Conservation (phyloP, 2,329 filamentous ascomycete genomes). For the Endocalyx cinctus region DNA sequence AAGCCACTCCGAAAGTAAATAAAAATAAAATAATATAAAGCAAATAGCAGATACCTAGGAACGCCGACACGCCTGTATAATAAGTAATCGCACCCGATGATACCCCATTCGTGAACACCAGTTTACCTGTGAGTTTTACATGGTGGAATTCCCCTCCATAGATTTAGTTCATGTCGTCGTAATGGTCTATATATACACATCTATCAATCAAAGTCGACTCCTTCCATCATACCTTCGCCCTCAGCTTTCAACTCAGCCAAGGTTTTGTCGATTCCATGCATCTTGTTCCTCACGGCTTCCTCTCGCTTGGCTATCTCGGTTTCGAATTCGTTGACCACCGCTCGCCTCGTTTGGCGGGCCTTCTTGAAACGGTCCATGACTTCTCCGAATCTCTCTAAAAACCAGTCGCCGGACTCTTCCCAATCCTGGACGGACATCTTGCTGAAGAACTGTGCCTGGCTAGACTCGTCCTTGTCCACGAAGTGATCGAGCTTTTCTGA, state of each 20-base stretch:
- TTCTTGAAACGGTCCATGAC: slow-evolving; percentile 45
- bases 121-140: slow-evolving; percentile 5
- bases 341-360: slow-evolving; percentile 45
- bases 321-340: slow-evolving; percentile 47
- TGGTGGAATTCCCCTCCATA: too few species aligned
- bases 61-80: too few species aligned
- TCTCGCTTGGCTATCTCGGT: slow-evolving; percentile 50
- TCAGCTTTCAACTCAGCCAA: slow-evolving; percentile 52
- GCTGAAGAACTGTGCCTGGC: slow-evolving; percentile 45
- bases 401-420: slow-evolving; percentile 58
- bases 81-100: too few species aligned
- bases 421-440: slow-evolving; percentile 52
- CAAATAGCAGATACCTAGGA: too few species aligned
- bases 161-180: too few species aligned
- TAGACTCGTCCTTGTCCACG: slow-evolving; percentile 34
- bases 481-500: slow-evolving; percentile 46
- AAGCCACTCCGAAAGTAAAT: too few species aligned
- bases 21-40: too few species aligned
- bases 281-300: slow-evolving; percentile 48
- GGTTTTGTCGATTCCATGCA: slow-evolving; percentile 50
- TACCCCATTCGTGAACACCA: background rate
- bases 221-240: slow-evolving; percentile 48
- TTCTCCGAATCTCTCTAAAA: slow-evolving; percentile 48
- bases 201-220: slow-evolving; percentile 26
- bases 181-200: slow-evolving; percentile 4